phyloP scores from a whole-genome alignment of 164 flowering plant genomes.

The Chimonanthus salicifolius region DNA sequence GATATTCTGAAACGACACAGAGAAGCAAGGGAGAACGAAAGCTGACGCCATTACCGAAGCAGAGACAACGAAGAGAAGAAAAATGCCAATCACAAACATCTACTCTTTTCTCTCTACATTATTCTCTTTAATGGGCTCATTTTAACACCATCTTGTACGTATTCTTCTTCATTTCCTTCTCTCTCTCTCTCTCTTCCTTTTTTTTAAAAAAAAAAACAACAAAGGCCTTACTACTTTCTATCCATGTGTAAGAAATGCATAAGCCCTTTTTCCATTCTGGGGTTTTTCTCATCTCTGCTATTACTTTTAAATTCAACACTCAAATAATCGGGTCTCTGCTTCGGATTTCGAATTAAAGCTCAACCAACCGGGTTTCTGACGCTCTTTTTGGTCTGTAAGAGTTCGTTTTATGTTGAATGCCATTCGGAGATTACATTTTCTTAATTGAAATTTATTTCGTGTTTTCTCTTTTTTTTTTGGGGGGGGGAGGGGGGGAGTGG shows the following conservation, averaged over 20 bases:
- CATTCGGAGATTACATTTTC: not conserved
- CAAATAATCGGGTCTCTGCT: not conserved
- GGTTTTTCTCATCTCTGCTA: not conserved
- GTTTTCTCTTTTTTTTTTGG: not conserved
- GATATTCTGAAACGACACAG: not conserved
- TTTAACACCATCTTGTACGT: not conserved
- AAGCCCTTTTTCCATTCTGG: not conserved
- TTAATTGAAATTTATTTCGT: not conserved
- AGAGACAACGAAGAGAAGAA: not conserved
- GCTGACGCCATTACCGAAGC: not conserved
- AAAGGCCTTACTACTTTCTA: not conserved
- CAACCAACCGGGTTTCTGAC: not conserved
- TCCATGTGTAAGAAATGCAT: not conserved
- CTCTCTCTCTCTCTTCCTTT: not conserved
- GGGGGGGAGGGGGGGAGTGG: not conserved
- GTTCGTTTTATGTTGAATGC: not conserved
- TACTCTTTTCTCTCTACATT: not conserved
- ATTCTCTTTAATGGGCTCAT: not conserved
- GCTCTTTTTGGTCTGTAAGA: not conserved
- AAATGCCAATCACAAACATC: not conserved
- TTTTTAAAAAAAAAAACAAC: too few relatives aligned
- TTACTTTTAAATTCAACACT: not conserved
- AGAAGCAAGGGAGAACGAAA: constrained; percentile 1
- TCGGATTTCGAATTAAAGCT: not conserved
- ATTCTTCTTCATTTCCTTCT: not conserved